These are phyloP conservation scores for Komagataea norvegica DNA, from an alignment of 1,139 yeast species.

Conservation along the genomic window DNA sequence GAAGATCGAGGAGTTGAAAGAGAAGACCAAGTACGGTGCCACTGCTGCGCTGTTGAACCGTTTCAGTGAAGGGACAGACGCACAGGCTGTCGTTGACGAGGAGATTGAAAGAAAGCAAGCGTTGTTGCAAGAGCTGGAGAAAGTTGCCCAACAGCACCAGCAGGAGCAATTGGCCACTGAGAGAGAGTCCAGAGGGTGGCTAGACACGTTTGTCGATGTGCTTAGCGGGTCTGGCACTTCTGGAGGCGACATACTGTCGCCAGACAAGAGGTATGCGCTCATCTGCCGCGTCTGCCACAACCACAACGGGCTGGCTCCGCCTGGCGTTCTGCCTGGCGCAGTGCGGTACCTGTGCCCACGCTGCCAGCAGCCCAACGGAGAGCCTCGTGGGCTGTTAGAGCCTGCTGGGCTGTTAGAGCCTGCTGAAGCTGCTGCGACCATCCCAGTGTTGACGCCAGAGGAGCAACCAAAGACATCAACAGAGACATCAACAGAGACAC, in stretches of 20 bases:
- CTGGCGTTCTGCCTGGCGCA: constrained; percentile 51
- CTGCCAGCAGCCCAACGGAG: constrained; percentile 42
- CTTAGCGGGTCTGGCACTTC: constrained; percentile 50
- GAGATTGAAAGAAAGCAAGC: constrained; percentile 39
- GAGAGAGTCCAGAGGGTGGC: constrained; percentile 13
- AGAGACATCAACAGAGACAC: neutral
- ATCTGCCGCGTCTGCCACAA: constrained; percentile 60
- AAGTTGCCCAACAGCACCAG: constrained; percentile 24
- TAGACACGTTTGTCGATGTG: constrained; percentile 37
- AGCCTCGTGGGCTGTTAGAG: too few relatives aligned
- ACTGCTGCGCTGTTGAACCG: constrained; percentile 69
- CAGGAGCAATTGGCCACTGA: neutral
- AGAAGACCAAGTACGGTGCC: constrained; percentile 69
- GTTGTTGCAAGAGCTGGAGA: constrained; percentile 36
- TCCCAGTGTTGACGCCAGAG: too few relatives aligned
- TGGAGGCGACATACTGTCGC: constrained; percentile 52
- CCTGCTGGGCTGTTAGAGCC: too few relatives aligned
- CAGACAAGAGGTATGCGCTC: constrained; percentile 64
- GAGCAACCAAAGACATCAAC: too few relatives aligned
- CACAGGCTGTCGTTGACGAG: constrained; percentile 31
- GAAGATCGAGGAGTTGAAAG: constrained; percentile 72
- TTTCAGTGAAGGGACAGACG: constrained; percentile 45
- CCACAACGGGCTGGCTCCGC: constrained; percentile 85
- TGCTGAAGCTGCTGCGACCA: too few relatives aligned
- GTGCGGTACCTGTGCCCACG: constrained; percentile 67